A percentile compares a stretch with the other conserved stretches of the same genome.
phyloP scores from a whole-genome alignment of 2,329 filamentous ascomycete genomes.

The Cadophora luteo-olivacea region DNA sequence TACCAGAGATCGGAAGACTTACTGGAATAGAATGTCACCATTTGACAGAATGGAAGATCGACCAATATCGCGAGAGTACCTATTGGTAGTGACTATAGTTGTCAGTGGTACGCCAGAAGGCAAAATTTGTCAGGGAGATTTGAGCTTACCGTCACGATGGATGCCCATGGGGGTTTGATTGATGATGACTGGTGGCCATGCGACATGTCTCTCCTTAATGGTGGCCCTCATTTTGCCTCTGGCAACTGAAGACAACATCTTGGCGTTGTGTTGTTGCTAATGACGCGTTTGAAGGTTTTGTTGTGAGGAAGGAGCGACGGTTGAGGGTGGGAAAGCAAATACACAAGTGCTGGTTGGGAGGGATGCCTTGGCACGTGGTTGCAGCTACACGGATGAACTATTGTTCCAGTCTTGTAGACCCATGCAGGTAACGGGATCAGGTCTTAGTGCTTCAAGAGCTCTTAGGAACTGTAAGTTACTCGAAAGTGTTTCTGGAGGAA shows the following conservation, averaged over 20 bases:
- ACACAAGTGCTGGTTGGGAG: neutral
- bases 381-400: neutral
- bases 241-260: neutral
- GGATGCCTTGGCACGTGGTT: neutral
- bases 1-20: neutral
- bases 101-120: slow-evolving; percentile 17
- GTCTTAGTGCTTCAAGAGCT: neutral
- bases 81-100: slow-evolving; percentile 26
- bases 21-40: slow-evolving; percentile 30
- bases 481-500: neutral
- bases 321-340: neutral
- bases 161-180: slow-evolving; percentile 25
- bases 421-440: too few species aligned
- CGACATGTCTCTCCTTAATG: neutral
- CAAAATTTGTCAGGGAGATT: neutral
- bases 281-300: neutral
- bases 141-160: slow-evolving; percentile 31
- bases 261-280: neutral
- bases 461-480: neutral
- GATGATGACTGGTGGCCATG: slow-evolving; percentile 24
- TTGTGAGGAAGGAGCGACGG: neutral
- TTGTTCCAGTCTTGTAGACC: neutral
- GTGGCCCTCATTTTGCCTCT: neutral
- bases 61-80: slow-evolving; percentile 33
- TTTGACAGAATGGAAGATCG: slow-evolving; percentile 28